phyloP scores from a whole-genome alignment of 306 rosid genomes.

The Prunus kanzakura region DNA sequence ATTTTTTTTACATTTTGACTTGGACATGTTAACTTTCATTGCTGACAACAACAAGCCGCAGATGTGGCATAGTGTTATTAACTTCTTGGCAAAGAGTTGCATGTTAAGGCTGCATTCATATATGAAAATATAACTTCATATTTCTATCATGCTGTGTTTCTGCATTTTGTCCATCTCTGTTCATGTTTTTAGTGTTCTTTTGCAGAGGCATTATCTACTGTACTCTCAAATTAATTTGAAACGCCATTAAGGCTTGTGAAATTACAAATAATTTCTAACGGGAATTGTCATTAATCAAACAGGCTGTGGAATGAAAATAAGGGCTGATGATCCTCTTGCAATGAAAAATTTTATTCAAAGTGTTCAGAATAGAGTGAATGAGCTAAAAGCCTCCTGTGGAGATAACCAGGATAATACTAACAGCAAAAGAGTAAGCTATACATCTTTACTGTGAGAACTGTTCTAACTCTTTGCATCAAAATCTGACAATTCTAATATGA shows the following conservation, averaged over 20 bases:
- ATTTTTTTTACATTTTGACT: background rate
- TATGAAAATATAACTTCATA: background rate
- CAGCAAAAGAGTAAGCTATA: constrained; percentile 68
- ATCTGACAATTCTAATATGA: constrained; percentile 25
- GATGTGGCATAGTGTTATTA: background rate
- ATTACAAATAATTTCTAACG: constrained; percentile 9
- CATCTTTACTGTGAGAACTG: background rate
- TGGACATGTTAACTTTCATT: background rate
- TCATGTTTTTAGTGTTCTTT: background rate
- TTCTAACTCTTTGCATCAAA: background rate
- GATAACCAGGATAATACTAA: constrained; percentile 44
- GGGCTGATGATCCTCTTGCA: constrained; percentile 84
- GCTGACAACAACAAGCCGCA: background rate
- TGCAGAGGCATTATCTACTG: background rate
- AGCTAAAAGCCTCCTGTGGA: constrained; percentile 53
- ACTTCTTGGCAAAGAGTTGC: background rate
- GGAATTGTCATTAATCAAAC: constrained; percentile 14
- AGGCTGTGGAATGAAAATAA: constrained; percentile 98
- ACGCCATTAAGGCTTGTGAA: background rate
- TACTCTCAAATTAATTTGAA: constrained; percentile 14
- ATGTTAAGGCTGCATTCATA: background rate
- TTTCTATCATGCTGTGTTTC: background rate
- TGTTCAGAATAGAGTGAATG: constrained; percentile 69
- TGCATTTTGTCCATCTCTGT: background rate
- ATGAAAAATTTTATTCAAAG: constrained; percentile 72